Base-by-base conservation (phyloP, 1,284 basidiomycete species). In the Trichosporon inkin region DNA sequence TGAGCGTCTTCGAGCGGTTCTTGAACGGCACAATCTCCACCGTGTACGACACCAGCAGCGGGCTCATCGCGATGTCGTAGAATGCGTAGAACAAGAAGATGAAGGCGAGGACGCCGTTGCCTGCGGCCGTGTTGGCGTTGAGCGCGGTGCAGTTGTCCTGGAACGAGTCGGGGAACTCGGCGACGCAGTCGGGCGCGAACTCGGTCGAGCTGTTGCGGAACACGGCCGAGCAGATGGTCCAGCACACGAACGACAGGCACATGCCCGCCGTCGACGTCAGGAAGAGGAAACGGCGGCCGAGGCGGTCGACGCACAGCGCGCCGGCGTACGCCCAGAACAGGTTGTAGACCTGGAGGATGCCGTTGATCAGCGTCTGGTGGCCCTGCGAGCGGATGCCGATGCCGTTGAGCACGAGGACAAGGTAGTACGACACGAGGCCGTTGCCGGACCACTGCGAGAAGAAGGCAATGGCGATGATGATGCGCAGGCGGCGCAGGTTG, bases 1-100 rank as follows among this genome's bases (percentile, higher is more conserved):
- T 88, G 79, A 90, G 84, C 58, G 88, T 88, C 80, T 89, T 89
- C 53, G 89, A 87, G 71, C 88, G 87, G 56, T 90, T 57, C 20
- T 60, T 40, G 64, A 64, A 70, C n/a, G 67, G 67, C 2, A 67
- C 59, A 38, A 64, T 61, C 28, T 66, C 64, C 36, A 66, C 64
- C n/a, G 57, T 59, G 62, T 62, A 62, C 40, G 57, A 56, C 17
- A 62, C 57, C 8, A 66, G 56, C 4, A 66, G 61, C 0, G 59
- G 88, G 1, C 85, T 61, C 66, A 67, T 66, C 39, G 70, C 68
- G 16, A 71, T 65, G 62, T 70, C 66, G 64, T 72, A 70, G 62
- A 66, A 67, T 10, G 56, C 60, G 62, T 75, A 75, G 84, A 84
- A 71, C 36, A 59, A 34, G 60, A 63, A 66, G 51, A 66, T 62